phyloP scores from a whole-genome alignment of 2,329 filamentous ascomycete genomes.

The Fusarium praegraminearum region DNA sequence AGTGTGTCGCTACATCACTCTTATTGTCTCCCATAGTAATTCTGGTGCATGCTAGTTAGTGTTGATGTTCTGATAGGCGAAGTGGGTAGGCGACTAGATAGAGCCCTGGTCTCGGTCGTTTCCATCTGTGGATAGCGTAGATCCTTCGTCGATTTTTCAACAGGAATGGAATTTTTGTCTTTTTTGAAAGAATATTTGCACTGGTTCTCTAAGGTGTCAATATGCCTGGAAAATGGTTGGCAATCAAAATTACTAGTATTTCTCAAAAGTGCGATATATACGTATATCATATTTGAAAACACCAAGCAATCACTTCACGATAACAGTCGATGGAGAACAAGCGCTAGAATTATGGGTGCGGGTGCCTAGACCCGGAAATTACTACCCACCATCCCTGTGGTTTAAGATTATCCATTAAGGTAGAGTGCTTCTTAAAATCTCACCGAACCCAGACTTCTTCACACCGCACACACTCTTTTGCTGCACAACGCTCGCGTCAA shows the following conservation, averaged over 20 bases:
- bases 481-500: not conserved
- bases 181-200: not conserved
- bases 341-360: not conserved
- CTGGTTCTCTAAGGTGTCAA: accelerated
- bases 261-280: accelerated
- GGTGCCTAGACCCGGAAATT: slow-evolving; percentile 4
- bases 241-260: accelerated
- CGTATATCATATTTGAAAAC: too few species aligned
- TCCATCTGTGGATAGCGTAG: slow-evolving; percentile 4
- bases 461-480: not conserved
- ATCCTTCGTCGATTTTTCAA: not conserved
- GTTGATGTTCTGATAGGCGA: not conserved
- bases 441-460: not conserved
- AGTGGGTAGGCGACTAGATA: not conserved
- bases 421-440: not conserved
- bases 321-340: not conserved
- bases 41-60: not conserved
- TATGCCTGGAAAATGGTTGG: accelerated
- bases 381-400: not conserved
- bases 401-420: not conserved
- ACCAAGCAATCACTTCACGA: not conserved
- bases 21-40: accelerated
- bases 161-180: not conserved
- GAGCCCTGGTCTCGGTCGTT: not conserved
- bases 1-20: accelerated